phyloP scores from a whole-genome alignment of 176 grass and related monocot genomes.

The Puya raimondii region DNA sequence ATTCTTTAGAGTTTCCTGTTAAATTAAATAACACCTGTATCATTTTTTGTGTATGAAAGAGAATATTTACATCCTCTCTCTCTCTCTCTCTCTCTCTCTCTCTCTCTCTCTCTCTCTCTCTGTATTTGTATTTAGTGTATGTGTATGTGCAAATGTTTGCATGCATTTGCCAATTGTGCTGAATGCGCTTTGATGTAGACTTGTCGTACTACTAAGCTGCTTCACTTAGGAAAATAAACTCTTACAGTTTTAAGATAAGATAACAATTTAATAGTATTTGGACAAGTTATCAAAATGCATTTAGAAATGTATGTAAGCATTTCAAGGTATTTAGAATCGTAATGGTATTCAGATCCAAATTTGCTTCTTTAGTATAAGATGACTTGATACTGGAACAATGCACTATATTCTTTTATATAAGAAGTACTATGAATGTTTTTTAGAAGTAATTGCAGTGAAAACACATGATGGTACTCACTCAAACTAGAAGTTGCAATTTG shows the following conservation, averaged over 20 bases:
- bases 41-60: slow-evolving; percentile 28
- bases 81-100: slow-evolving; percentile 18
- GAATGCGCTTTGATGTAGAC: slow-evolving; percentile 4
- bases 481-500: neutral
- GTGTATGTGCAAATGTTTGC: slow-evolving; percentile 35
- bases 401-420: no score
- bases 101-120: slow-evolving; percentile 26
- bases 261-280: no score
- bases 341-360: no score
- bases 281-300: no score
- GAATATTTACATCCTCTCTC: slow-evolving; percentile 28
- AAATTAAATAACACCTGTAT: slow-evolving; percentile 28
- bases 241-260: no score
- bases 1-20: slow-evolving; percentile 24
- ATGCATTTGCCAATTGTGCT: slow-evolving; percentile 6
- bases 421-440: no score
- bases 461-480: neutral
- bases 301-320: no score
- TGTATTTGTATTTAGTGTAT: slow-evolving; percentile 7
- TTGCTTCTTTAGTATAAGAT: no score
- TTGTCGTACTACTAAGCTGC: no score
- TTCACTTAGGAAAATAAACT: no score
- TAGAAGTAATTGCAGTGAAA: neutral
- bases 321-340: no score
- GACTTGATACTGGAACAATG: no score